phyloP scores from a whole-genome alignment of 2,329 filamentous ascomycete genomes.

The Fusarium algeriense region DNA sequence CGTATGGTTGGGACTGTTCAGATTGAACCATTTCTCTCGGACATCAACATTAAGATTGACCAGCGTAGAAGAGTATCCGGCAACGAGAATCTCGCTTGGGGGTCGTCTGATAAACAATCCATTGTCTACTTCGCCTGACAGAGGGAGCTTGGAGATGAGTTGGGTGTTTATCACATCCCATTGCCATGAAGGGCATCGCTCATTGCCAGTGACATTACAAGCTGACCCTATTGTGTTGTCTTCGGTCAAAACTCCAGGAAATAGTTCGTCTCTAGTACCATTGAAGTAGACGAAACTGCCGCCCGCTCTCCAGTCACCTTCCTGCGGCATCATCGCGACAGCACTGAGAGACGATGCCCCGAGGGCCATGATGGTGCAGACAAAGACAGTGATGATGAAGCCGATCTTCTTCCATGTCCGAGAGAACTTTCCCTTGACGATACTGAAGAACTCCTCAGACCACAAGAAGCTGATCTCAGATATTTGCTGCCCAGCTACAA shows the following conservation, averaged over 20 bases:
- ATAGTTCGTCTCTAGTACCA: constrained; percentile 27
- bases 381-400: constrained; percentile 24
- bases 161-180: constrained; percentile 39
- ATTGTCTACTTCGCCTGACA: constrained; percentile 29
- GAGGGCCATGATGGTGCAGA: constrained; percentile 35
- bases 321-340: constrained; percentile 41
- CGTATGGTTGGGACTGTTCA: constrained; percentile 34
- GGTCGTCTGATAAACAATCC: constrained; percentile 27
- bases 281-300: constrained; percentile 38
- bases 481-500: constrained; percentile 39
- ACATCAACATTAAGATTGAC: constrained; percentile 30
- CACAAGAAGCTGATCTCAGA: constrained; percentile 40
- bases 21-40: constrained; percentile 32
- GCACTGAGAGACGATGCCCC: constrained; percentile 40
- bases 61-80: constrained; percentile 19
- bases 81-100: constrained; percentile 27
- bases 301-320: constrained; percentile 36
- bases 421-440: constrained; percentile 34
- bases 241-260: constrained; percentile 16
- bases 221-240: constrained; percentile 13
- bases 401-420: constrained; percentile 34
- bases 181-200: constrained; percentile 38
- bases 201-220: constrained; percentile 29
- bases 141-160: constrained; percentile 29
- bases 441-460: constrained; percentile 38